Evolutionary conservation across 768 basidiomycete species (phyloP), one percentile per base, ranked within the genome.

Genomic region (Favolaschia claudopus): DNA sequence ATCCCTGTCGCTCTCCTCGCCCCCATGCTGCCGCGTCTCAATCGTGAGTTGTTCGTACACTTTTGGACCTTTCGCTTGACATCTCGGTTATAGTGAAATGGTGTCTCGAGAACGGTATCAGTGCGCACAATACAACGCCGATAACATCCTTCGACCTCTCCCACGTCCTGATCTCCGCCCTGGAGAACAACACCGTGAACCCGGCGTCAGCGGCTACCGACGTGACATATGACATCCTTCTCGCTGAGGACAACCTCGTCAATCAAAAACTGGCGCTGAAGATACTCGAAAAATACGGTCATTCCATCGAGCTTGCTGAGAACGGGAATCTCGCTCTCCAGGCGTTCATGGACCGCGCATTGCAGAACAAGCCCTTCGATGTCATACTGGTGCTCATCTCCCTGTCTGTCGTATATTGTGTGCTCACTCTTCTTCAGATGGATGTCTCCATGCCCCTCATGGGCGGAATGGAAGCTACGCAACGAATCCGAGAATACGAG

Each of bases 361-460:
- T 83, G 40, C 86, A 85, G 67, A 82, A 77, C 65, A 85, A 85
- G 69, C 92, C 91, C 17, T 97, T 93, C 69, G 93, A 97, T 73
- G 91, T 97, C 64, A 93, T 98, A 61, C 83, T 98, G 29, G 95
- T 96, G 64, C 66, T 91, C 82, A 27, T 5, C 34, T 4, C 31
- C 47, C 33, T 28, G 12, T 46, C n/a, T 15, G 29, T 24, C 42
- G 5, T 42, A 32, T 39, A 28, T 17, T 42, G 32, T n/a, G 8
- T 13, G n/a, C 37, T 47, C 56, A 25, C 3, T 40, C 13, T 47
- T 7, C 14, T 48, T 15, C 60, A 96, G 92, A 98, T 98, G 96
- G 96, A 98, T 68, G 91, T 97, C 14, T 97, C 95, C 12, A 96
- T 96, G 94, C 94, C 95, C 7, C 90, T 96, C 75, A 98, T 99